A percentile compares a stretch with the other conserved stretches of the same genome.
Evolutionary conservation across 2,329 filamentous ascomycete species (phyloP).

Genomic region (Botrytis squamosa): DNA sequence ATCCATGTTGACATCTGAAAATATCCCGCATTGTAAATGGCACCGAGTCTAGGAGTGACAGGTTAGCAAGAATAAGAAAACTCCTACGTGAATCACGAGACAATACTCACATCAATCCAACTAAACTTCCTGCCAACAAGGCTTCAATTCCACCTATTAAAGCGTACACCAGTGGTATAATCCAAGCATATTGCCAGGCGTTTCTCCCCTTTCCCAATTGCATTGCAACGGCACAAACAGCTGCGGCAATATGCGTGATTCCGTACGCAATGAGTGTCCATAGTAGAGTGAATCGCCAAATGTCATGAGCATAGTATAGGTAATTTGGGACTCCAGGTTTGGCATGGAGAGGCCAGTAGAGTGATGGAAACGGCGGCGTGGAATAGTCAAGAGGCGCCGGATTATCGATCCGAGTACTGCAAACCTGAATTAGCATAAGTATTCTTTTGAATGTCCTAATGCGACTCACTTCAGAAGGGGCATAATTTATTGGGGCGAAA

Average conservation of each 20-base stretch:
- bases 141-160: slow-evolving; percentile 62
- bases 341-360: slow-evolving; percentile 59
- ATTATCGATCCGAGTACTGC: slow-evolving; percentile 32
- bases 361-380: slow-evolving; percentile 63
- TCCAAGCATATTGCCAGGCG: slow-evolving; percentile 47
- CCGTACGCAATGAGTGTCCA: slow-evolving; percentile 68
- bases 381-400: slow-evolving; percentile 50
- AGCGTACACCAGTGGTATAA: slow-evolving; percentile 59
- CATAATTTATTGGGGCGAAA: slow-evolving; percentile 1
- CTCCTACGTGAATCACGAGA: background rate
- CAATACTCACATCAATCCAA: slow-evolving; percentile 60
- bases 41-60: slow-evolving; percentile 49
- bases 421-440: slow-evolving; percentile 19
- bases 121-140: slow-evolving; percentile 63
- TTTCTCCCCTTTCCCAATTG: slow-evolving; percentile 46
- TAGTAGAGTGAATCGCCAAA: slow-evolving; percentile 67
- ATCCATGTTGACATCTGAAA: slow-evolving; percentile 76
- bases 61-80: background rate
- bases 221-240: slow-evolving; percentile 58
- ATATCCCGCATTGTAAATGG: slow-evolving; percentile 65
- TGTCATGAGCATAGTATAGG: slow-evolving; percentile 62
- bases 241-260: slow-evolving; percentile 57
- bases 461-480: slow-evolving; percentile 30
- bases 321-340: slow-evolving; percentile 45
- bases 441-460: background rate